Conservation (phyloP, 2,329 filamentous ascomycete genomes). For the Pseudocercospora musae region DNA sequence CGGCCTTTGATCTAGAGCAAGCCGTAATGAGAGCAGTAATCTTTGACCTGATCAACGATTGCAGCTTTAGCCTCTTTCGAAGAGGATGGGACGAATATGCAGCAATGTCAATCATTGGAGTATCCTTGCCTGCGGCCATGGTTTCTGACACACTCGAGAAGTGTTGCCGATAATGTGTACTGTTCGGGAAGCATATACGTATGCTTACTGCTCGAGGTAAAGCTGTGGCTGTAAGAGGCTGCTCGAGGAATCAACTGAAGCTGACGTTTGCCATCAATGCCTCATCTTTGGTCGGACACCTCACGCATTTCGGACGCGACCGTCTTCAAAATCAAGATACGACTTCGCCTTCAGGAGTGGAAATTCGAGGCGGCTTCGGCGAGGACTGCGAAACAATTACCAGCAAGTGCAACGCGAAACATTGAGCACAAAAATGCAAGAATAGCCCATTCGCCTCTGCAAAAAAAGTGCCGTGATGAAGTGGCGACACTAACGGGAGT, state of each 20-base stretch:
- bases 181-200: not conserved
- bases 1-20: conserved; percentile 46
- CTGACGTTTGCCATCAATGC: not conserved
- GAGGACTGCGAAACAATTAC: not conserved
- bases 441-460: not conserved
- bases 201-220: conserved; percentile 2
- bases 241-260: not conserved
- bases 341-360: too few relatives aligned
- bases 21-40: conserved; percentile 40
- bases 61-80: conserved; percentile 36
- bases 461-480: not conserved
- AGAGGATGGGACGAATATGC: conserved; percentile 34
- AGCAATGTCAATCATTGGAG: conserved; percentile 44
- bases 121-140: conserved; percentile 5
- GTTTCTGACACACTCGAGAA: not conserved
- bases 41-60: conserved; percentile 42
- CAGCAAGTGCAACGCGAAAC: not conserved
- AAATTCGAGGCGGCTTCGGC: not conserved
- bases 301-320: not conserved
- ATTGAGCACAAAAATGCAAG: not conserved
- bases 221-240: not conserved
- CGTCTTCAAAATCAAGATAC: not conserved
- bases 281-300: not conserved
- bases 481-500: not conserved
- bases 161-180: too few relatives aligned